Base-by-base conservation (phyloP, 805 yeast species). In the Cyberlindnera euphorbiiphila region DNA sequence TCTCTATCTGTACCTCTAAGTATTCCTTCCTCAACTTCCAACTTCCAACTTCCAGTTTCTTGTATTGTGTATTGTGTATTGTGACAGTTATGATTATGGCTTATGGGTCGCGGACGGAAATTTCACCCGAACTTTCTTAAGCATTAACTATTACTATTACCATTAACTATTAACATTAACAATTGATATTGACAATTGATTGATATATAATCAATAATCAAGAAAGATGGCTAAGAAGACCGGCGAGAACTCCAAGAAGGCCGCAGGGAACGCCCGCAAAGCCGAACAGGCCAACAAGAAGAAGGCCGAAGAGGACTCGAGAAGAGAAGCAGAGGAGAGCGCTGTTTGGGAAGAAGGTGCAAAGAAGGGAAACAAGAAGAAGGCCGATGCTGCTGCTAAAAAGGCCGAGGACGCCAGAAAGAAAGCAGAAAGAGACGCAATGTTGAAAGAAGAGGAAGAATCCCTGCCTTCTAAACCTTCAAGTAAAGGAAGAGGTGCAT, bases 361-460 rank as follows among this genome's bases (percentile, higher is more conserved):
- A 18, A 84, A 84, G 66, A 77, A 76, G 55, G 74, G 72, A 24
- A 74, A 71, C 59, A 74, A 76, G 65, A 85, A 85, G 71, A 79
- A 79, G 60, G 81, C 74, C 37, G 84, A 74, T 16, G 81, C 74
- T 12, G 76, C 72, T 34, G 78, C 74, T 39, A 85, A 83, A 63
- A 77, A 72, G 54, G 87, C 81, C 34, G 89, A 83, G 51, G 89
- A 85, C 23, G 78, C 81, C 8, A 71, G 78, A 39, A 82, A 81
- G 67, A 85, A 85, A 68, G 83, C 85, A n/a, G 93, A 85, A 56
- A 72, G 93, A 50, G 93, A 85, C 29, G 77, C 78, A 1, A 62
- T 76, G 43, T 60, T 84, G 45, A 65, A 68, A 45, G 81, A 74
- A 9, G 89, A 81, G 59, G 86, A 79, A 52, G 81, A 69, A 12